Evolutionary conservation across 2,329 filamentous ascomycete genomes (phyloP).

Genomic region (Aspergillus floridensis): DNA sequence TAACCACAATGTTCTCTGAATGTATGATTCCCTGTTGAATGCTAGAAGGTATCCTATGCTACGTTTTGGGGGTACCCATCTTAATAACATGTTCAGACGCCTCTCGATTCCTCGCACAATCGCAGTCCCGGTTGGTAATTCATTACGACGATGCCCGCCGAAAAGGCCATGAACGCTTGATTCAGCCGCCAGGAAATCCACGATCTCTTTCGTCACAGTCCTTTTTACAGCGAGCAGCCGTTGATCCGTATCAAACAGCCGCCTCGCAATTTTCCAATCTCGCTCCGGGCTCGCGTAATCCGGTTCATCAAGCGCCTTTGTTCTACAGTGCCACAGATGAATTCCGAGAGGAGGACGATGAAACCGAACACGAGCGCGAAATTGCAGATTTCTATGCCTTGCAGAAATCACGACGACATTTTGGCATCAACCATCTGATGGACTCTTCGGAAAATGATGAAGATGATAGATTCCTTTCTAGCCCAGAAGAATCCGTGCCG

Average conservation of each 20-base stretch:
- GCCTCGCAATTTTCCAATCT: constrained; percentile 72
- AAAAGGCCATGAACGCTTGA: constrained; percentile 49
- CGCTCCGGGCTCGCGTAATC: constrained; percentile 74
- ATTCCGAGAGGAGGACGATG: constrained; percentile 89
- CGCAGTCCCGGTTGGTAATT: constrained; percentile 83
- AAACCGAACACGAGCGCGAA: constrained; percentile 83
- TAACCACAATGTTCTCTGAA: constrained; percentile 72
- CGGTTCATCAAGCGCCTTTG: constrained; percentile 79
- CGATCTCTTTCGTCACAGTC: constrained; percentile 51
- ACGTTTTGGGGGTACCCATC: background rate
- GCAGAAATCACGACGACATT: constrained; percentile 83
- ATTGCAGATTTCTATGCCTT: constrained; percentile 92
- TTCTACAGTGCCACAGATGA: constrained; percentile 91
- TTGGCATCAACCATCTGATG: constrained; percentile 76
- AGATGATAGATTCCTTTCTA: constrained; percentile 57
- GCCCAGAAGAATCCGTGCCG: constrained; percentile 41
- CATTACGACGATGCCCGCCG: constrained; percentile 55
- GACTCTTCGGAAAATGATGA: constrained; percentile 83
- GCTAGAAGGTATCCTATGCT: background rate
- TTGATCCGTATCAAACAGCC: constrained; percentile 75
- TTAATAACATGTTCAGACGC: constrained; percentile 61
- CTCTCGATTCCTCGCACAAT: constrained; percentile 93
- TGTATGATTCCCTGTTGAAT: constrained; percentile 58
- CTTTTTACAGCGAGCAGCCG: constrained; percentile 53
- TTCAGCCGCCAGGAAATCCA: constrained; percentile 45